Evolutionary conservation across 1,139 yeast species (phyloP).

Genomic region (Diutina pseudorugosa): DNA sequence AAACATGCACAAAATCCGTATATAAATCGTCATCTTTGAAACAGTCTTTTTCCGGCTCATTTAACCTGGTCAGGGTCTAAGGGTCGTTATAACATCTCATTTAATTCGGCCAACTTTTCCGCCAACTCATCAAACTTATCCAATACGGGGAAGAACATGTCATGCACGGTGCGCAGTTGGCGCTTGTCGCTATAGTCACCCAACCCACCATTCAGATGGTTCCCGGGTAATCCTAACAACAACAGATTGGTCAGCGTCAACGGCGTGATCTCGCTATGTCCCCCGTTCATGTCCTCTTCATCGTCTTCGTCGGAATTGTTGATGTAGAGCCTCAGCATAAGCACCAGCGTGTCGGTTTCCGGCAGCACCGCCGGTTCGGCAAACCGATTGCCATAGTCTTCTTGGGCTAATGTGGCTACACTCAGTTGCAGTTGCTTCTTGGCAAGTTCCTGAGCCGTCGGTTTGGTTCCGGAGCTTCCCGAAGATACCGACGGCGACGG

Average conservation of each 20-base stretch:
- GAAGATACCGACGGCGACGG: background rate
- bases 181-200: background rate
- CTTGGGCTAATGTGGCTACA: background rate
- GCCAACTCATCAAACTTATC: conserved; percentile 36
- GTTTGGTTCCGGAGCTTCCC: background rate
- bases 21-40: background rate
- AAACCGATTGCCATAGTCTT: background rate
- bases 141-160: conserved; percentile 37
- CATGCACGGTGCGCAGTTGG: conserved; percentile 1
- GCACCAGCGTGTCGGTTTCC: background rate
- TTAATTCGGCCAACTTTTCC: conserved; percentile 32
- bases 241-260: conserved; percentile 24
- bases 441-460: background rate
- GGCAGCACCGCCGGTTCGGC: background rate
- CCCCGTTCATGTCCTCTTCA: conserved; percentile 10
- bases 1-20: background rate
- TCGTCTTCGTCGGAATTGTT: conserved; percentile 7
- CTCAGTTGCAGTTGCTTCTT: conserved; percentile 1
- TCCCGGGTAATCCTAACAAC: background rate
- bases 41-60: no score
- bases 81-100: conserved; percentile 11
- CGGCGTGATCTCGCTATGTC: conserved; percentile 17
- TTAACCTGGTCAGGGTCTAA: background rate
- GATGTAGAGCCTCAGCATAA: background rate
- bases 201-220: background rate